These are phyloP conservation scores for Silene uniflora DNA, from an alignment of 148 eudicot species.

Conservation along the genomic window DNA sequence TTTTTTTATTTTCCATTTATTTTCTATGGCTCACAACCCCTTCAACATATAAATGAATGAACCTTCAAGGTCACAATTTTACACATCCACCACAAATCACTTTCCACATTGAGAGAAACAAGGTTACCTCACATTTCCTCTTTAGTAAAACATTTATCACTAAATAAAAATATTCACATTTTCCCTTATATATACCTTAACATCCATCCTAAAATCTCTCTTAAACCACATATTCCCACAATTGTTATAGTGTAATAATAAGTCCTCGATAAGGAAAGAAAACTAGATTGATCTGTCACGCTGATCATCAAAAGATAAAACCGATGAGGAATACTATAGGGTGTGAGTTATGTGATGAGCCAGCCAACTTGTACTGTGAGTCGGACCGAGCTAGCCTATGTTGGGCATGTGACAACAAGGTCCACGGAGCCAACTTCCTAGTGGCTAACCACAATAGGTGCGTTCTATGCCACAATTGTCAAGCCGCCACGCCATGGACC, in stretches of 20 bases:
- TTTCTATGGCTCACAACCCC: constrained; percentile 7
- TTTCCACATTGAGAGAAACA: constrained; percentile 7
- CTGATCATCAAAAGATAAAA: not conserved
- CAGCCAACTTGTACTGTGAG: constrained; percentile 26
- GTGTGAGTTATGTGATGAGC: constrained; percentile 31
- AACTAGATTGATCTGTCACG: constrained; percentile 35
- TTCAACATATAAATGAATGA: constrained; percentile 6
- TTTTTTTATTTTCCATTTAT: not conserved
- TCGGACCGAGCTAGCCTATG: constrained; percentile 43
- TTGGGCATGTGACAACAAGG: constrained; percentile 41
- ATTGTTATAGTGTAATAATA: not conserved
- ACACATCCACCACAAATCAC: constrained; percentile 7
- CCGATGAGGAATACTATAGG: not conserved
- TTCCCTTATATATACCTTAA: not conserved
- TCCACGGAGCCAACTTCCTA: constrained; percentile 46
- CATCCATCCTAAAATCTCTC: not conserved
- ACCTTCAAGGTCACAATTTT: not conserved
- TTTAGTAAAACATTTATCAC: not conserved
- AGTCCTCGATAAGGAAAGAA: not conserved
- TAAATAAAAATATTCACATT: not conserved
- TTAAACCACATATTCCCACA: not conserved
- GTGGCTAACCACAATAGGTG: constrained; percentile 18
- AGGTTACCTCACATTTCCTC: not conserved
- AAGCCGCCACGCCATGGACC: constrained; percentile 41
- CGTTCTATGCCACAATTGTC: constrained; percentile 37